These are phyloP conservation scores for Paecilomyces niveus DNA, from an alignment of 2,329 filamentous ascomycete genomes.

Conservation along the genomic window DNA sequence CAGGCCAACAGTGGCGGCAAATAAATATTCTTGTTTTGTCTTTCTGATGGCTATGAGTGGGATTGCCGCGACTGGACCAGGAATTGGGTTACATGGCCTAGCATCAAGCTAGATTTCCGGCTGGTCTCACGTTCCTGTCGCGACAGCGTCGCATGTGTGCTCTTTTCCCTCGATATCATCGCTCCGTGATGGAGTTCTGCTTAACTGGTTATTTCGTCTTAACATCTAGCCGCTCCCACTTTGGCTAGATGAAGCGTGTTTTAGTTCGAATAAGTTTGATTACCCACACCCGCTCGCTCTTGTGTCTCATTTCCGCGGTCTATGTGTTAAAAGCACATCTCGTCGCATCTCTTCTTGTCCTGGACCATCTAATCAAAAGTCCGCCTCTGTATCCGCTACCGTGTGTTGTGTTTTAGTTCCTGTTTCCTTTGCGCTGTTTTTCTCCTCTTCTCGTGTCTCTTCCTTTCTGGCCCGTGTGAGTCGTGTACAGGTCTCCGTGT, in stretches of 20 bases:
- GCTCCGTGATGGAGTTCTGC: background rate
- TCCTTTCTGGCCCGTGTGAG: constrained; percentile 1
- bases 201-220: background rate
- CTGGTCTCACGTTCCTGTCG: background rate
- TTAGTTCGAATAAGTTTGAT: constrained; percentile 8
- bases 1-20: constrained; percentile 18
- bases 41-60: background rate
- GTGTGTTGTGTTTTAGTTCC: constrained; percentile 8
- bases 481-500: constrained; percentile 2
- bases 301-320: constrained; percentile 11
- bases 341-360: constrained; percentile 3
- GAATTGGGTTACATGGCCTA: background rate
- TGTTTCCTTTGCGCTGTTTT: background rate
- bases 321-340: constrained; percentile 13
- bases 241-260: constrained; percentile 1
- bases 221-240: background rate
- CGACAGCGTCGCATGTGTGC: background rate
- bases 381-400: constrained; percentile 4
- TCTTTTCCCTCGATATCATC: background rate
- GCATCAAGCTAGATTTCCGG: background rate
- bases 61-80: background rate
- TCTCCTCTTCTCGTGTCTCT: background rate
- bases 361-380: constrained; percentile 8
- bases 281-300: background rate
- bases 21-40: constrained; percentile 7